phyloP scores from a whole-genome alignment of 2,329 filamentous ascomycete genomes.

The Botrytis cinerea region DNA sequence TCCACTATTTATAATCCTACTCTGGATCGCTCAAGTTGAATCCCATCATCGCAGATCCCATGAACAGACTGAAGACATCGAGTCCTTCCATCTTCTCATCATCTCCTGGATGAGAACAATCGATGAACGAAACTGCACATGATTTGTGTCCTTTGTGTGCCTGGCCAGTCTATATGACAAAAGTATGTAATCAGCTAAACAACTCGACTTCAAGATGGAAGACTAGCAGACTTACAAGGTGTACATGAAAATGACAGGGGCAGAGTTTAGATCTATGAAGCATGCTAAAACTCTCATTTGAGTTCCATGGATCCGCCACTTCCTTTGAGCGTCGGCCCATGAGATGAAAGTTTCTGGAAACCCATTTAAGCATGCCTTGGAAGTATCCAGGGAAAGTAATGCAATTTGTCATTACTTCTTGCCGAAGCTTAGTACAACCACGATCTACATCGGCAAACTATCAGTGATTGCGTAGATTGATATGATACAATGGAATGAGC shows the following conservation, averaged over 20 bases:
- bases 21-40: neutral
- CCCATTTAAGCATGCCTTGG: constrained; percentile 30
- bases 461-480: neutral
- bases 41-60: neutral
- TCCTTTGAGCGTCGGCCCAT: constrained; percentile 25
- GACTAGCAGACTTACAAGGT: constrained; percentile 13
- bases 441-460: constrained; percentile 13
- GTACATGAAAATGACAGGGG: constrained; percentile 27
- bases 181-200: neutral
- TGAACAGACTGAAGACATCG: neutral
- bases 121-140: constrained; percentile 11
- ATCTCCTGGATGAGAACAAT: constrained; percentile 17
- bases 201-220: too few species aligned
- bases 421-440: constrained; percentile 26
- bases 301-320: constrained; percentile 18
- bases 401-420: constrained; percentile 27
- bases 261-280: constrained; percentile 25
- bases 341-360: constrained; percentile 28
- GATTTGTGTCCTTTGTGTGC: constrained; percentile 26
- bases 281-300: constrained; percentile 26
- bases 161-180: neutral
- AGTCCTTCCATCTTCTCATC: constrained; percentile 3
- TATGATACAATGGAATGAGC: neutral
- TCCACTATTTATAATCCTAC: neutral
- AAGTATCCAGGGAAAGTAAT: constrained; percentile 25